Base-by-base conservation (phyloP, 257 asterid genomes). In the Leonotis leonurus region DNA sequence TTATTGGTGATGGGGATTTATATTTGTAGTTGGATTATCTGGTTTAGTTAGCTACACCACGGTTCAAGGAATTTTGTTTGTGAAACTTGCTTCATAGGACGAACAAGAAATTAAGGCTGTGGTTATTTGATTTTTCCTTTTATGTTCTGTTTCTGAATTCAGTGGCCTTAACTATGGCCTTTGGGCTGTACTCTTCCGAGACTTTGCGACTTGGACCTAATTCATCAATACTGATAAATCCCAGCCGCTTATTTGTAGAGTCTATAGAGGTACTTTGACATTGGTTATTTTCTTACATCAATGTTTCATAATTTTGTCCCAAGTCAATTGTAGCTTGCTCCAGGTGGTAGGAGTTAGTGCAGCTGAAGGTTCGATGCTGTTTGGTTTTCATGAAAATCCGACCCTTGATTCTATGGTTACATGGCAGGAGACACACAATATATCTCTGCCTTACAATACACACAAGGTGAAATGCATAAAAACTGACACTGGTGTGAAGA, bases 151-250 rank as follows among this genome's bases (percentile, higher is more conserved):
- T 69, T 72, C 72, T 64, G 54, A 43, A 69, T 74, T 63, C 88
- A 83, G 94, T 69, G 10, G 78, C 80, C 32, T 53, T 82, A 81
- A 67, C 84, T 60, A 64, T 85, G 86, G 78, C 85, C 12, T 65
- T 80, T 64, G 95, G 89, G 58, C 62, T 88, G 64, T 84, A 85
- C 59, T 92, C 88, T 46, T 54, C 98, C 10, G 80, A 78, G 58
- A 74, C 59, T 37, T n/a, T 83, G 68, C 69, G 68, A 69, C 86
- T 90, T 50, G 90, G 95, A 70, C 96, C 98, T 35, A 75, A 84
- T 77, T 50, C 95, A 12, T 90, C 96, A 9, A 68, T 88, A 52
- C 60, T 90, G 81, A 74, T 90, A 41, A 83, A 80, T 22, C 89
- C 89, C 26, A 85, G 64, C 75, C 73, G 80, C 54, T 74, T 77